These are phyloP conservation scores for Populus euphratica DNA, from an alignment of 345 rosid genomes.

Conservation along the genomic window DNA sequence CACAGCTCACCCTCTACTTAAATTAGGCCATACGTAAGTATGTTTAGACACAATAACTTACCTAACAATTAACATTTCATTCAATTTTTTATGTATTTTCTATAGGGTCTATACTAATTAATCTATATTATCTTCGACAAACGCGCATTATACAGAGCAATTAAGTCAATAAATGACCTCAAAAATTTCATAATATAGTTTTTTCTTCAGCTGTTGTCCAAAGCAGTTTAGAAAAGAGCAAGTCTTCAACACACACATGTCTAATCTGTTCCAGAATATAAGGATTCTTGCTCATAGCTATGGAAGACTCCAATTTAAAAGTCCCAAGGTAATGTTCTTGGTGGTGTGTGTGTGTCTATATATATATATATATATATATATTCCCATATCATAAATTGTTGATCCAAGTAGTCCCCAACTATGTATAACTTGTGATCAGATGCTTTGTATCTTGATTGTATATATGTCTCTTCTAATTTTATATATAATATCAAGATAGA, in stretches of 20 bases:
- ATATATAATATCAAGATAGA: too few relatives aligned
- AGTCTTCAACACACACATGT: not conserved
- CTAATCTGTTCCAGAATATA: conserved; percentile 8
- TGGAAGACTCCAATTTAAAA: not conserved
- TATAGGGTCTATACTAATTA: conserved; percentile 3
- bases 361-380: too few relatives aligned
- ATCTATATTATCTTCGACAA: not conserved
- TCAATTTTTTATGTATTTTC: not conserved
- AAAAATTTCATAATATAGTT: not conserved
- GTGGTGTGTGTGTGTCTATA: too few relatives aligned
- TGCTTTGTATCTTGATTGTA: too few relatives aligned
- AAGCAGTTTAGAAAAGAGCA: not conserved
- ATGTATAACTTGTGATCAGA: too few relatives aligned
- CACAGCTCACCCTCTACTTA: conserved; percentile 18
- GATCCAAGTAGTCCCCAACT: too few relatives aligned
- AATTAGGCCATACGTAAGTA: not conserved
- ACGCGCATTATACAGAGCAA: not conserved
- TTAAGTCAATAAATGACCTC: not conserved
- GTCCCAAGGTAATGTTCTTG: not conserved
- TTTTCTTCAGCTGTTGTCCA: not conserved
- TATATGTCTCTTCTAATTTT: too few relatives aligned
- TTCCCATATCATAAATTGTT: too few relatives aligned
- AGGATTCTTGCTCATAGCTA: not conserved
- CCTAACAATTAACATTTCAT: conserved; percentile 9
- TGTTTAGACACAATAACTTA: not conserved